A percentile compares a stretch with the other conserved stretches of the same genome.
Evolutionary conservation across 1,139 yeast species (phyloP).

Genomic region (Trichomonascaceae sp.): DNA sequence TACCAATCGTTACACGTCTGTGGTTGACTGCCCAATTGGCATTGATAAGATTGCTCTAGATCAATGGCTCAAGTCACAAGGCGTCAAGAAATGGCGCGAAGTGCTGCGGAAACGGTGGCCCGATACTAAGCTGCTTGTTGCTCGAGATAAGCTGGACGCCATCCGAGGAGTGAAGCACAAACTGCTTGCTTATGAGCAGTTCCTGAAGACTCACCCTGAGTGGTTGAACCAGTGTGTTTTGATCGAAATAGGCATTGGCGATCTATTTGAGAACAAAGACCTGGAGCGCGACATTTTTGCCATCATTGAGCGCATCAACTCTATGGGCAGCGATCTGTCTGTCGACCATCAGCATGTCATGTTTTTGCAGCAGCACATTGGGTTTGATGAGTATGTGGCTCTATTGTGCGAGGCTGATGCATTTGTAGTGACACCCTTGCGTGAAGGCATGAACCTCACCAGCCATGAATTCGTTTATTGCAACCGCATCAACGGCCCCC

Average conservation of each 20-base stretch:
- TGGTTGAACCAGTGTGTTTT: slow-evolving; percentile 58
- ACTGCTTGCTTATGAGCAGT: slow-evolving; percentile 71
- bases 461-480: slow-evolving; percentile 90
- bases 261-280: slow-evolving; percentile 26
- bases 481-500: slow-evolving; percentile 65
- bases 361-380: slow-evolving; percentile 75
- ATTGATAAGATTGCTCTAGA: slow-evolving; percentile 58
- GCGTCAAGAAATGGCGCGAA: slow-evolving; percentile 56
- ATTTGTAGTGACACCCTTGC: slow-evolving; percentile 77
- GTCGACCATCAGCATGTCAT: slow-evolving; percentile 50
- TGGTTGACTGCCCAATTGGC: slow-evolving; percentile 72
- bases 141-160: slow-evolving; percentile 79
- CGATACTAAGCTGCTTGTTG: slow-evolving; percentile 54
- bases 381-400: slow-evolving; percentile 80
- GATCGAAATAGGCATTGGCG: slow-evolving; percentile 61
- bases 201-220: slow-evolving; percentile 57
- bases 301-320: slow-evolving; percentile 75
- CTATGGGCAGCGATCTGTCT: slow-evolving; percentile 59
- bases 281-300: slow-evolving; percentile 59
- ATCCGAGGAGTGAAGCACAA: slow-evolving; percentile 85
- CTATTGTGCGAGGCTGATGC: slow-evolving; percentile 73
- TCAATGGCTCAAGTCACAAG: slow-evolving; percentile 32
- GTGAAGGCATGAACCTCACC: slow-evolving; percentile 94
- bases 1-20: slow-evolving; percentile 48
- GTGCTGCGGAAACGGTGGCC: slow-evolving; percentile 72